Percentiles rank a stretch among this genome's conserved stretches.
Conservation (phyloP, 805 yeast species). For the Cyberlindnera misumaiensis region DNA sequence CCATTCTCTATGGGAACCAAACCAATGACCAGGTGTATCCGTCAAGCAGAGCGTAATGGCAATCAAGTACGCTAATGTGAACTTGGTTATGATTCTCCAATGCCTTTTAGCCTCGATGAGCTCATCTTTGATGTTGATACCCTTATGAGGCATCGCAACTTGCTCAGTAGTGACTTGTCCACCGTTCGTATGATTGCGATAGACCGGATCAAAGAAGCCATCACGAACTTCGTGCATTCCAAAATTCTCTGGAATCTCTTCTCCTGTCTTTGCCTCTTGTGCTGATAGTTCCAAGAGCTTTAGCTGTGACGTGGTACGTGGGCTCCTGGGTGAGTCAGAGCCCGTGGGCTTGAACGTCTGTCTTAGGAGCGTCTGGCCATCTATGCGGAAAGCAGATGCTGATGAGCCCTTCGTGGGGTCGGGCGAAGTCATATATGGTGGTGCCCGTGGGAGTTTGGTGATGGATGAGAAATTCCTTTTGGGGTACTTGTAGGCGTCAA, state of each 20-base stretch:
- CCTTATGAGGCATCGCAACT: too few relatives aligned
- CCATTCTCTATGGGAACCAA: conserved; percentile 35
- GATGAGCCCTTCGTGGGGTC: too few relatives aligned
- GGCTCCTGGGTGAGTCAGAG: not conserved
- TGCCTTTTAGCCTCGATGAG: not conserved
- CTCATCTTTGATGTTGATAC: too few relatives aligned
- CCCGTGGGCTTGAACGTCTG: conserved; percentile 2
- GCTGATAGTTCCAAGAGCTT: conserved; percentile 24
- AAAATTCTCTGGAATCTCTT: conserved; percentile 17
- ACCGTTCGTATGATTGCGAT: conserved; percentile 23
- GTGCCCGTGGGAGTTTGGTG: too few relatives aligned
- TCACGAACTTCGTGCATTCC: conserved; percentile 39
- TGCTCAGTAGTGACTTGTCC: not conserved
- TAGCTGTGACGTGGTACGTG: conserved; percentile 27
- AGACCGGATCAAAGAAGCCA: conserved; percentile 43
- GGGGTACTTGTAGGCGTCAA: too few relatives aligned
- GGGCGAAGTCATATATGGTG: too few relatives aligned
- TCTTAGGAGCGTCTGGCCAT: not conserved
- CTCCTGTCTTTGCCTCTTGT: conserved; percentile 19
- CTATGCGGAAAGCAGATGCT: too few relatives aligned
- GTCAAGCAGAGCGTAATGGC: conserved; percentile 34
- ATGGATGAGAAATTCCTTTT: too few relatives aligned
- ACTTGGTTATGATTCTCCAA: conserved; percentile 18
- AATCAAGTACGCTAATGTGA: conserved; percentile 31
- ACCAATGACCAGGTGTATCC: conserved; percentile 33